Conservation (phyloP, 2,329 filamentous ascomycete species). For the Penicillium palitans region DNA sequence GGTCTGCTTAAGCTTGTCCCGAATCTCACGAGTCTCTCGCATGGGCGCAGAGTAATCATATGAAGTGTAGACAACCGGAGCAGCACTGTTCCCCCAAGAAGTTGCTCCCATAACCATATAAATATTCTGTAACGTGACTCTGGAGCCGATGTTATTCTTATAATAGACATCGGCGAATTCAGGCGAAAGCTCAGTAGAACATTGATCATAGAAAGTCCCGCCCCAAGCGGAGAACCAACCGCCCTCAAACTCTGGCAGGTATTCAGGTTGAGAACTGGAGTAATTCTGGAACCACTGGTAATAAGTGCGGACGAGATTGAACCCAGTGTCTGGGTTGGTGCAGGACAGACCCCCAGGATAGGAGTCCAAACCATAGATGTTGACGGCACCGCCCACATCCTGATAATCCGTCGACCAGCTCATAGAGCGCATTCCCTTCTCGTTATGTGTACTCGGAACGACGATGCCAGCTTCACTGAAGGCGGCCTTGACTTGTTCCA, state of each 20-base stretch:
- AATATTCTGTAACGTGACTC: constrained; percentile 50
- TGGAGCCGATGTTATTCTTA: constrained; percentile 56
- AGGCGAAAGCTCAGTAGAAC: constrained; percentile 47
- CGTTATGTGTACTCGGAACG: constrained; percentile 53
- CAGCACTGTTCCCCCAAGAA: constrained; percentile 56
- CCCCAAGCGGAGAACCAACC: constrained; percentile 58
- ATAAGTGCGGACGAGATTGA: constrained; percentile 54
- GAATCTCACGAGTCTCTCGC: constrained; percentile 55
- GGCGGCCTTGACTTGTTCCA: constrained; percentile 53
- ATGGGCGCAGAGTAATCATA: constrained; percentile 54
- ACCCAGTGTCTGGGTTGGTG: constrained; percentile 51
- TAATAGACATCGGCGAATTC: constrained; percentile 58
- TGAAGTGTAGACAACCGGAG: constrained; percentile 51
- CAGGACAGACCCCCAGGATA: constrained; percentile 49
- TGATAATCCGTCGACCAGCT: constrained; percentile 59
- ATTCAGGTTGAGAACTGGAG: constrained; percentile 53
- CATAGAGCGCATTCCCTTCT: constrained; percentile 51
- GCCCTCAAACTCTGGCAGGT: constrained; percentile 56
- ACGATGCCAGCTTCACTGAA: constrained; percentile 51
- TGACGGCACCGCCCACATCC: constrained; percentile 56
- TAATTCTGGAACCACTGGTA: constrained; percentile 60
- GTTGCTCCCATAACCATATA: constrained; percentile 59
- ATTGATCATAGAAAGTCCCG: constrained; percentile 54
- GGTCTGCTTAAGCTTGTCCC: constrained; percentile 55
- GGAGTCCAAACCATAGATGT: constrained; percentile 41